Base-by-base conservation (phyloP, 1,139 yeast species). In the Arxiozyma heterogenica region DNA sequence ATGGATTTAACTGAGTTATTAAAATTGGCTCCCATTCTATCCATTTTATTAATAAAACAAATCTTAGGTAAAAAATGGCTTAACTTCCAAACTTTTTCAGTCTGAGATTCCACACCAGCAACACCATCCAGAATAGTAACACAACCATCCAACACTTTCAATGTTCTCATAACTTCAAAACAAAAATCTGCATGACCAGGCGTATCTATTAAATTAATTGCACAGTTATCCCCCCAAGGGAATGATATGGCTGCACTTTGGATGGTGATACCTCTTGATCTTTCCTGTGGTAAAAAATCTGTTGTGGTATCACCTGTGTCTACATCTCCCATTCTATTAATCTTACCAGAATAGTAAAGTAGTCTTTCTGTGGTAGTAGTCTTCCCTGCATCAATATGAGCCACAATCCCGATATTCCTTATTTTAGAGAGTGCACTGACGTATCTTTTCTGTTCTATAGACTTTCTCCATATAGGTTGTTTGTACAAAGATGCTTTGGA, bases 181-280 rank as follows among this genome's bases (percentile, higher is more conserved):
- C 95, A 87, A 67, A 93, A 93, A 69, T 93, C 99, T 0, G 97
- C 98, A 70, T 93, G 99, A 0, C 99, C 99, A 0, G 99, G 99
- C 0, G 99, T 91, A 67, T 93, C 99, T 25, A 93, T 89, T 53
- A 93, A 76, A 66, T 93, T 93, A 63, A 94, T 83, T 60, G 81
- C 81, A 63, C 82, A 80, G 20, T 73, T 71, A 57, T 83, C 83
- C 21, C 63, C 61, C 98, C 98, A 93, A 42, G 89, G 85, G 56
- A 94, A 80, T 0, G 97, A 82, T 48, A 91, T 90, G 0, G 98
- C 98, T 0, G 98, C 98, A 69, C 94, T 86, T 64, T 91, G 96
- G 63, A 93, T 93, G 0, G 99, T 93, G 57, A 93, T 93, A 1
- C 99, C 99, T 58, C 99, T 75, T 56, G 85, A 86, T 54, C 96